Conservation (phyloP, 2,329 filamentous ascomycete species). For the Emmonsiellopsis sp. region DNA sequence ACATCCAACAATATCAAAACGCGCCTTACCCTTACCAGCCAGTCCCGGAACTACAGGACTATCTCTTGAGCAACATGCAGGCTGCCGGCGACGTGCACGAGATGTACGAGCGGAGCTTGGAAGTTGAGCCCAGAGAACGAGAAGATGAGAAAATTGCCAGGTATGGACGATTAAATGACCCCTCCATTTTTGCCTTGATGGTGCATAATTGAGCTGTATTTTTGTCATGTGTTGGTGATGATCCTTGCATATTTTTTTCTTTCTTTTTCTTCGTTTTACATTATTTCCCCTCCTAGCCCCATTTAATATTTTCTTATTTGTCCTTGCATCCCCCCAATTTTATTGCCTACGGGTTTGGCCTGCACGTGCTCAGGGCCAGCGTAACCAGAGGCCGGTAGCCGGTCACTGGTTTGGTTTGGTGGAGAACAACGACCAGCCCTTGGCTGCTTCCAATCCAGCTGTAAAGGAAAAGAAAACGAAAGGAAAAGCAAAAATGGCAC, state of each 20-base stretch:
- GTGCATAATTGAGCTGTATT: background rate
- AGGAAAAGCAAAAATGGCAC: too few relatives aligned
- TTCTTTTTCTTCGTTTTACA: constrained; percentile 9
- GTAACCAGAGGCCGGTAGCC: too few relatives aligned
- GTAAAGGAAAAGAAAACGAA: too few relatives aligned
- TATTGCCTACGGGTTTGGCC: background rate
- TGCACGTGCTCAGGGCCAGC: background rate
- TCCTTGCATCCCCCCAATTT: background rate
- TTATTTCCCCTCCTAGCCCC: constrained; percentile 1
- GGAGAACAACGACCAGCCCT: too few relatives aligned
- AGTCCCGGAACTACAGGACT: constrained; percentile 88
- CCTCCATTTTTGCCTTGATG: constrained; percentile 12
- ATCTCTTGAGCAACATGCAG: constrained; percentile 94
- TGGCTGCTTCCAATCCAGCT: too few relatives aligned
- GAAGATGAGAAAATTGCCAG: constrained; percentile 99
- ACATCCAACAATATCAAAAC: constrained; percentile 98
- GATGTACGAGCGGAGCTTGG: constrained; percentile 97
- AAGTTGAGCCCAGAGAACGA: constrained; percentile 86
- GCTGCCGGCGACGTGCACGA: constrained; percentile 92
- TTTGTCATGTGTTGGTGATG: constrained; percentile 3
- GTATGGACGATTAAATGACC: constrained; percentile 38
- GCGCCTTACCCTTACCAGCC: constrained; percentile 88
- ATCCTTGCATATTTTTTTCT: constrained; percentile 6
- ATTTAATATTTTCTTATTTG: background rate
- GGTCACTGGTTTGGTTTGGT: too few relatives aligned